These are phyloP conservation scores for Rhizoclosmatium sp. DNA, from an alignment of 192 early-diverging fungal genomes.

Conservation along the genomic window DNA sequence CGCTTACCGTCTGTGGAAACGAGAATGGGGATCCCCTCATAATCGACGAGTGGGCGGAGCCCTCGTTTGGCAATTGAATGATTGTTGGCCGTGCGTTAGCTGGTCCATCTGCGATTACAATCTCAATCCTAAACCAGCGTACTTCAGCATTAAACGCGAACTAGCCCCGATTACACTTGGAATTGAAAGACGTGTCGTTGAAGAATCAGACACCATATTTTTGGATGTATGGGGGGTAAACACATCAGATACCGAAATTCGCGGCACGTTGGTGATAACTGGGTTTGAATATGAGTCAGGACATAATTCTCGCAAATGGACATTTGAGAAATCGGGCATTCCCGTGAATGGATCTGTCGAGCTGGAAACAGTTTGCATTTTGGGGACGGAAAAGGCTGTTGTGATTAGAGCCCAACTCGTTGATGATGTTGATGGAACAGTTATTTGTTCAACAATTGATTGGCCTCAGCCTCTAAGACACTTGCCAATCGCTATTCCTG, in stretches of 20 bases:
- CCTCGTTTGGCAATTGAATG: conserved; percentile 43
- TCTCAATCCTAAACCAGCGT: conserved; percentile 38
- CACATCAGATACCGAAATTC: neutral
- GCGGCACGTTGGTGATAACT: neutral
- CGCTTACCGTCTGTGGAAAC: conserved; percentile 48
- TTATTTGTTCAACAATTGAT: conserved; percentile 8
- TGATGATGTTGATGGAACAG: conserved; percentile 11
- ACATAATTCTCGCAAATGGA: too few relatives aligned
- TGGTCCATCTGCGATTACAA: conserved; percentile 46
- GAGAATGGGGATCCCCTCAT: conserved; percentile 41
- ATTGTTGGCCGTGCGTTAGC: conserved; percentile 44
- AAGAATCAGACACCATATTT: neutral
- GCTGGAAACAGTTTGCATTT: neutral
- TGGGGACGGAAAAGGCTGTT: neutral
- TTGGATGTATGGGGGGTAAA: conserved; percentile 17
- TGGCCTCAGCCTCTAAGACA: conserved; percentile 43
- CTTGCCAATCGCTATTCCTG: conserved; percentile 25
- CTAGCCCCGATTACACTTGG: conserved; percentile 16
- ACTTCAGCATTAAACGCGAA: conserved; percentile 34
- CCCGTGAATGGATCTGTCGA: conserved; percentile 15
- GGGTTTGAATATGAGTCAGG: conserved; percentile 12
- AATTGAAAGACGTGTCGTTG: neutral
- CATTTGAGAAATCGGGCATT: neutral
- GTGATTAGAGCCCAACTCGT: conserved; percentile 8
- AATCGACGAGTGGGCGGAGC: conserved; percentile 29